These are phyloP conservation scores for Amanita polypyramis DNA, from an alignment of 768 basidiomycete species.

Conservation along the genomic window DNA sequence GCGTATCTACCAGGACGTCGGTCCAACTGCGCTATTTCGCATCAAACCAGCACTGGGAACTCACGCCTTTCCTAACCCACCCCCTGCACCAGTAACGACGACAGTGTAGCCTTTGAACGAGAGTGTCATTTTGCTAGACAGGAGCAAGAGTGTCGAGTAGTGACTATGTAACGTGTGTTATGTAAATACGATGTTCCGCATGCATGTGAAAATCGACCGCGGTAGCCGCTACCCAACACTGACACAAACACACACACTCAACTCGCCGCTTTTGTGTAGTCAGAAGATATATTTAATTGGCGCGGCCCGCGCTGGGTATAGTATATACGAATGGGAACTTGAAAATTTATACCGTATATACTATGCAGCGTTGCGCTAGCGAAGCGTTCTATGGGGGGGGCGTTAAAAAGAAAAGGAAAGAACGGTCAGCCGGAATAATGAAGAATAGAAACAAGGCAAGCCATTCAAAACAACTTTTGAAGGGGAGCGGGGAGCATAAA, in stretches of 20 bases:
- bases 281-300: conserved; percentile 18
- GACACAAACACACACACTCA: no score
- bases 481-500: not conserved
- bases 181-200: not conserved
- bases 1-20: conserved; percentile 53
- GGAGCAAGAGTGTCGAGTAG: conserved; percentile 3
- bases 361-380: conserved; percentile 12
- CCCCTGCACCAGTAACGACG: conserved; percentile 91
- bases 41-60: conserved; percentile 18
- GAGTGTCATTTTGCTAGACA: conserved; percentile 31
- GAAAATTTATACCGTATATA: conserved; percentile 13
- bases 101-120: conserved; percentile 89
- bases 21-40: not conserved
- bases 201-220: conserved; percentile 13
- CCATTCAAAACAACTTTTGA: no score
- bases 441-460: conserved; percentile 9
- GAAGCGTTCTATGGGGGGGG: conserved; percentile 5
- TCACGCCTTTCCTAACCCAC: conserved; percentile 87
- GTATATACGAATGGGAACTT: conserved; percentile 22
- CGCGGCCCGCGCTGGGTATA: conserved; percentile 25
- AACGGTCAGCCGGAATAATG: conserved; percentile 8
- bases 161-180: not conserved
- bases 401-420: conserved; percentile 7
- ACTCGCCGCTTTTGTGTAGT: not conserved
- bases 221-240: no score